Evolutionary conservation across 495 filamentous ascomycete species (phyloP).

Genomic region (Friedmanniomyces endolithicus): DNA sequence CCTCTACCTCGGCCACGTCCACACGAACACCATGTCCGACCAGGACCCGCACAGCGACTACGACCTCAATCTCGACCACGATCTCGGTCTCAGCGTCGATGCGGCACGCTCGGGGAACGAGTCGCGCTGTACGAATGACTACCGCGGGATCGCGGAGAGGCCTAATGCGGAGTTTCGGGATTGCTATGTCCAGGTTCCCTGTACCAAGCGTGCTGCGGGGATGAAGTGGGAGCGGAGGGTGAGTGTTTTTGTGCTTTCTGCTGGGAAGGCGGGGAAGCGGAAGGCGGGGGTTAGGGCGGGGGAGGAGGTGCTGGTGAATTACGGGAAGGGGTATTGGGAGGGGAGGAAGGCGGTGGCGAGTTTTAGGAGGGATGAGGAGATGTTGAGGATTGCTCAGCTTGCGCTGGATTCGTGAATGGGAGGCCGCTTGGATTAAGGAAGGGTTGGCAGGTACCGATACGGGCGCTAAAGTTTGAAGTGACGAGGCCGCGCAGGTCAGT

Average conservation of each 20-base stretch:
- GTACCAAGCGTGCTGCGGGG: slow-evolving; percentile 24
- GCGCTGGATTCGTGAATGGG: not conserved
- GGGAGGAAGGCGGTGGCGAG: slow-evolving; percentile 18
- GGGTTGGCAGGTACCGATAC: too few species aligned
- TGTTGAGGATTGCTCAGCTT: slow-evolving; percentile 10
- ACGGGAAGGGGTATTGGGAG: slow-evolving; percentile 57
- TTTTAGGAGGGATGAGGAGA: slow-evolving; percentile 14
- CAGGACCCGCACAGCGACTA: slow-evolving; percentile 46
- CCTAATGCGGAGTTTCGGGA: slow-evolving; percentile 52
- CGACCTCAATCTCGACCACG: slow-evolving; percentile 51
- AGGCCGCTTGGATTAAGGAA: not conserved
- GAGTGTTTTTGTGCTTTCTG: slow-evolving; percentile 48
- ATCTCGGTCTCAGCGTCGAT: slow-evolving; percentile 49
- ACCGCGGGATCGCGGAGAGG: slow-evolving; percentile 44
- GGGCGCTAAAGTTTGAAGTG: too few species aligned
- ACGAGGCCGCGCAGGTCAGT: too few species aligned
- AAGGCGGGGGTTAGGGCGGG: slow-evolving; percentile 44
- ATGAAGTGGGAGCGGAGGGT: slow-evolving; percentile 37
- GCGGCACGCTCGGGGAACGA: slow-evolving; percentile 52
- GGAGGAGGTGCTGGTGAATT: slow-evolving; percentile 53
- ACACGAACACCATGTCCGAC: slow-evolving; percentile 32
- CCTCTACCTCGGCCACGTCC: slow-evolving; percentile 53
- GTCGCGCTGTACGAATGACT: slow-evolving; percentile 63
- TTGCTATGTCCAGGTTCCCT: slow-evolving; percentile 24
- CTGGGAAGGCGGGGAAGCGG: slow-evolving; percentile 40